These are phyloP conservation scores for Epichloe glyceriae DNA, from an alignment of 2,329 filamentous ascomycete species.

Conservation along the genomic window DNA sequence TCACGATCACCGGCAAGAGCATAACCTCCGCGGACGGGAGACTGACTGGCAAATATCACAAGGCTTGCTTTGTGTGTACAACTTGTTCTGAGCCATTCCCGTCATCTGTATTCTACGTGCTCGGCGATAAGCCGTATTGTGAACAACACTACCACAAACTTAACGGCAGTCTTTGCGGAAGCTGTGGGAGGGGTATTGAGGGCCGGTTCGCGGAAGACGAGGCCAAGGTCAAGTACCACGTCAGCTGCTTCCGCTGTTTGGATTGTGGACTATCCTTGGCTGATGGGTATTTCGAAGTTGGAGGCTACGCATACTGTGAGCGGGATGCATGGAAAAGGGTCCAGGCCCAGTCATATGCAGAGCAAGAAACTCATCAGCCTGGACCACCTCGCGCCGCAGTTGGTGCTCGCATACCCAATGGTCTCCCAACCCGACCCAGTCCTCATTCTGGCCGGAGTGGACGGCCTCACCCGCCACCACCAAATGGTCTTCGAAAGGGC, in stretches of 20 bases:
- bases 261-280: conserved; percentile 62
- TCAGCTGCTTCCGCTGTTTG: conserved; percentile 71
- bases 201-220: conserved; percentile 87
- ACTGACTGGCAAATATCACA: conserved; percentile 87
- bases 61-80: conserved; percentile 83
- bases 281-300: conserved; percentile 86
- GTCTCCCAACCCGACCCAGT: conserved; percentile 10
- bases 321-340: conserved; percentile 58
- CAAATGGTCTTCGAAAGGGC: conserved; percentile 5
- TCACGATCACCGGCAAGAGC: conserved; percentile 76
- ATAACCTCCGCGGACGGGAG: conserved; percentile 88
- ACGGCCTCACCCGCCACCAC: neutral
- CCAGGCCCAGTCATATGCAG: conserved; percentile 18
- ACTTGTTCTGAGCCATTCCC: conserved; percentile 71
- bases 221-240: conserved; percentile 65
- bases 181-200: conserved; percentile 77
- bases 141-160: conserved; percentile 84
- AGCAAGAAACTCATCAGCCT: conserved; percentile 7
- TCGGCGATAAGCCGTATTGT: conserved; percentile 78
- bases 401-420: conserved; percentile 13
- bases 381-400: conserved; percentile 5
- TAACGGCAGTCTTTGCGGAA: conserved; percentile 73
- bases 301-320: conserved; percentile 71
- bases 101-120: conserved; percentile 86
- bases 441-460: conserved; percentile 7